Percentiles rank a stretch among this genome's conserved stretches.
phyloP scores from a whole-genome alignment of 1,139 yeast species.

The Hanseniaspora gamundiae region DNA sequence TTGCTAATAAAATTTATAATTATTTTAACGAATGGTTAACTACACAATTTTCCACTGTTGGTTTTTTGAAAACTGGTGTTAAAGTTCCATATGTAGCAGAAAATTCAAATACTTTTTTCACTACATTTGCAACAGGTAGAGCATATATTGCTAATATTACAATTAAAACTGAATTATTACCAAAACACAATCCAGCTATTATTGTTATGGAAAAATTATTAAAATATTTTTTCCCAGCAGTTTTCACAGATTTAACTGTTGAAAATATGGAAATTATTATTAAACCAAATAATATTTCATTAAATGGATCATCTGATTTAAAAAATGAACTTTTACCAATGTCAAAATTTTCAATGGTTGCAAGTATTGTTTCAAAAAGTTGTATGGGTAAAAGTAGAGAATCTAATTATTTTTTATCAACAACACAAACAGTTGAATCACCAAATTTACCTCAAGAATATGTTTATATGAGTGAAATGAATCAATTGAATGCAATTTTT shows the following conservation, averaged over 20 bases:
- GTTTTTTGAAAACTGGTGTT: conserved; percentile 36
- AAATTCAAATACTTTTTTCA: conserved; percentile 49
- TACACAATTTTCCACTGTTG: conserved; percentile 70
- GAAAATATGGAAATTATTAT: conserved; percentile 55
- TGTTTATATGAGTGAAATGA: conserved; percentile 83
- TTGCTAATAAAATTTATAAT: conserved; percentile 41
- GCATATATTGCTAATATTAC: conserved; percentile 54
- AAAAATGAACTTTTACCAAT: conserved; percentile 13
- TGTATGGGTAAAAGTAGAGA: conserved; percentile 70
- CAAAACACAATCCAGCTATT: conserved; percentile 71
- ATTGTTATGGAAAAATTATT: conserved; percentile 33
- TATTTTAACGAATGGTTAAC: conserved; percentile 38
- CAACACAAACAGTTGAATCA: conserved; percentile 69
- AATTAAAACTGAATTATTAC: conserved; percentile 50
- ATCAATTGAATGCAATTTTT: conserved; percentile 63
- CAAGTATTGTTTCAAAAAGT: conserved; percentile 76
- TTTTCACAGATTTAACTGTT: conserved; percentile 32
- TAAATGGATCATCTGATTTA: conserved; percentile 27
- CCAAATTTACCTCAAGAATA: conserved; percentile 56
- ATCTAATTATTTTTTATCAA: conserved; percentile 67
- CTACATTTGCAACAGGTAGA: conserved; percentile 86
- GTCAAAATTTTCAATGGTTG: conserved; percentile 43
- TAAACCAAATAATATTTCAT: conserved; percentile 42
- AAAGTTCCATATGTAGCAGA: conserved; percentile 44
- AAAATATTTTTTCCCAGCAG: conserved; percentile 40